Percentiles rank a stretch among this genome's conserved stretches.
Conservation (phyloP, 371 early-diverging fungal genomes). For the Capillidium rhysosporum region DNA sequence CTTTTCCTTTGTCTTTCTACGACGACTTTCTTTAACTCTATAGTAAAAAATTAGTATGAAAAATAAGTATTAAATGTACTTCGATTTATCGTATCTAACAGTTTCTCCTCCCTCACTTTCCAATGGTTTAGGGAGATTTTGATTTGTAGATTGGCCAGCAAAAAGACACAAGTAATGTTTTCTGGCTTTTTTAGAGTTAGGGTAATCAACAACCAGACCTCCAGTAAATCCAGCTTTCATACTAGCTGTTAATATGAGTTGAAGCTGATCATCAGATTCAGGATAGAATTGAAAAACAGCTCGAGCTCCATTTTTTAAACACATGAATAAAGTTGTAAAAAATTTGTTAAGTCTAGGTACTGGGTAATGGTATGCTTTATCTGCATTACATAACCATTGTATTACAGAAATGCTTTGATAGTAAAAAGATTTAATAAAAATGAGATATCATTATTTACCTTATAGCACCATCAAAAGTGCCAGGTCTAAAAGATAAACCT, state of each 20-base stretch:
- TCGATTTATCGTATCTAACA: no score
- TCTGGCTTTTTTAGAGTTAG: conserved; percentile 89
- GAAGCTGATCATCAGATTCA: conserved; percentile 86
- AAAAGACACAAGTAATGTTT: conserved; percentile 93
- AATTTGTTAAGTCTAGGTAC: conserved; percentile 69
- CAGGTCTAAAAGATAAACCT: conserved; percentile 87
- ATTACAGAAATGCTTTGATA: conserved; percentile 76
- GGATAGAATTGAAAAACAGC: conserved; percentile 99
- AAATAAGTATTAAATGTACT: neutral
- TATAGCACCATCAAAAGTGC: conserved; percentile 95
- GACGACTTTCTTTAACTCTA: conserved; percentile 11
- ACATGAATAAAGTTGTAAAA: conserved; percentile 81
- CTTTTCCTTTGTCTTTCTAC: conserved; percentile 22
- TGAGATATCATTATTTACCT: conserved; percentile 19
- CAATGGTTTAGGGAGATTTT: conserved; percentile 6
- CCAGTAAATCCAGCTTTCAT: conserved; percentile 90
- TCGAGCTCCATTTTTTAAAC: conserved; percentile 70
- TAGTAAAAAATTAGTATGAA: conserved; percentile 16
- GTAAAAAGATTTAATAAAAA: neutral
- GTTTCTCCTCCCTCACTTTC: neutral
- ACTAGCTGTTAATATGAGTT: conserved; percentile 76
- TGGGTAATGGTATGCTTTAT: conserved; percentile 67
- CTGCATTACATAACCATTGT: conserved; percentile 99
- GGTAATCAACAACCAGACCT: conserved; percentile 92
- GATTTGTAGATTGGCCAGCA: conserved; percentile 39